Base-by-base conservation (phyloP, 2,329 filamentous ascomycete species). In the Fusarium algeriense region DNA sequence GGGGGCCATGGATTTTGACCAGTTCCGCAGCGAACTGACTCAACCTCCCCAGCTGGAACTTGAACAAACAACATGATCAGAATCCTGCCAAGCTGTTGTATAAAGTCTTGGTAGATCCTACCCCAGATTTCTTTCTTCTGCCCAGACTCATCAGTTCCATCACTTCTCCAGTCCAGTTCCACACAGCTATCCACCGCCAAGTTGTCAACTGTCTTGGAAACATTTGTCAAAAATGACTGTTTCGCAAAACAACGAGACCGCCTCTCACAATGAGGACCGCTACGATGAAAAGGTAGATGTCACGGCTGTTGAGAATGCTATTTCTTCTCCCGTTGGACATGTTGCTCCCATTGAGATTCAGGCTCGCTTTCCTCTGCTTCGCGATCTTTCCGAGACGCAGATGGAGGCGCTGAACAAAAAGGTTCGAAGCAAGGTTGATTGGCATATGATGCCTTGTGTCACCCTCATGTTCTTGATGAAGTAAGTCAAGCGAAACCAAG, bases 341-440 rank as follows among this genome's bases (percentile, higher is more conserved):
- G 45, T 70, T 1, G 44, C 61, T 2, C 37, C 61, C 7, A 55
- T 23, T 81, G 76, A 78, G 32, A 73, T 77, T 8, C 76, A 78
- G 10, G 67, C 62, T 14, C 67, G 61, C 10, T 76, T 77, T 15
- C 69, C 75, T 10, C 70, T 73, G 11, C 60, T 78, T 0, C 70
- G 72, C 1, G 64, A 73, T 38, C 62, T 78, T 5, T 69, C 67
- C 13, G 55, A 71, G 9, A 62, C 60, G 2, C 70, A 78, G 38
- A 75, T 78, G 76, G 60, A 64, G 0, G 54, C 37, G 7, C 55
- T 79, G 20, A 78, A 78, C 70, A 78, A 75, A 19, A 66, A 59
- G 4, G 74, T 80, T 19, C 58, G 75, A n/a, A 77, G 62, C 28
- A 79, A 76, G 57, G 70, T 80, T 28, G 78, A 80, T 45, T 76